These are phyloP conservation scores for Fusarium phyllophilum DNA, from an alignment of 2,329 filamentous ascomycete species.

Conservation along the genomic window DNA sequence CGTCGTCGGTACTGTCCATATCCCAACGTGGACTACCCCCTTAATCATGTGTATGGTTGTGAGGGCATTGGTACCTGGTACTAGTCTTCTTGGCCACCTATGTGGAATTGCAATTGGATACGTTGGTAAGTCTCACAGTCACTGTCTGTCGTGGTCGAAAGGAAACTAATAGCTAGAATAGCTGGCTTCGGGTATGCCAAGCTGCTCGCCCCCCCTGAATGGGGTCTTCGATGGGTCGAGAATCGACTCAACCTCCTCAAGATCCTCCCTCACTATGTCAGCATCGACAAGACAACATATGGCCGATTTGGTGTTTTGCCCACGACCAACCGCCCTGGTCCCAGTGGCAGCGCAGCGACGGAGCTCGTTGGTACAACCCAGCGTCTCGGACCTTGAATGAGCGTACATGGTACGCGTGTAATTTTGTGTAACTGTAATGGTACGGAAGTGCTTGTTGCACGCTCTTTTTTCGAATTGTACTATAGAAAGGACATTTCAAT, in stretches of 20 bases:
- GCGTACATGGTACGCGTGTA: constrained; percentile 6
- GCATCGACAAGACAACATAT: constrained; percentile 94
- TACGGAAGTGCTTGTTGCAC: constrained; percentile 7
- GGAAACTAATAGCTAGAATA: constrained; percentile 48
- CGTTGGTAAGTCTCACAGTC: constrained; percentile 70
- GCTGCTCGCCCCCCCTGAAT: constrained; percentile 89
- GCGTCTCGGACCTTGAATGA: constrained; percentile 72
- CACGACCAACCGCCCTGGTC: constrained; percentile 54
- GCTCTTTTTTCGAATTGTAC: constrained; percentile 27
- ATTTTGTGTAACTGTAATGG: constrained; percentile 18
- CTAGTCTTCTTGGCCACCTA: constrained; percentile 86
- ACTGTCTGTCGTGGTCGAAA: not conserved
- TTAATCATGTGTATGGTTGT: constrained; percentile 80
- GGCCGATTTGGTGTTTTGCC: constrained; percentile 91
- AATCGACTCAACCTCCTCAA: constrained; percentile 86
- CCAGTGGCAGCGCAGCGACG: constrained; percentile 59
- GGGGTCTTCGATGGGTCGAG: constrained; percentile 87
- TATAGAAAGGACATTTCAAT: constrained; percentile 32
- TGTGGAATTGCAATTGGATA: constrained; percentile 88
- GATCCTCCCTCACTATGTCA: constrained; percentile 89
- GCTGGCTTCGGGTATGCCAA: constrained; percentile 89
- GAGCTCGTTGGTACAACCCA: constrained; percentile 71
- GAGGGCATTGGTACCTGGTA: constrained; percentile 80
- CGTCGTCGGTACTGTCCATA: constrained; percentile 68
- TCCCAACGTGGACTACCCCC: constrained; percentile 93